Conservation (phyloP, 2,329 filamentous ascomycete genomes). For the Capronia americana region DNA sequence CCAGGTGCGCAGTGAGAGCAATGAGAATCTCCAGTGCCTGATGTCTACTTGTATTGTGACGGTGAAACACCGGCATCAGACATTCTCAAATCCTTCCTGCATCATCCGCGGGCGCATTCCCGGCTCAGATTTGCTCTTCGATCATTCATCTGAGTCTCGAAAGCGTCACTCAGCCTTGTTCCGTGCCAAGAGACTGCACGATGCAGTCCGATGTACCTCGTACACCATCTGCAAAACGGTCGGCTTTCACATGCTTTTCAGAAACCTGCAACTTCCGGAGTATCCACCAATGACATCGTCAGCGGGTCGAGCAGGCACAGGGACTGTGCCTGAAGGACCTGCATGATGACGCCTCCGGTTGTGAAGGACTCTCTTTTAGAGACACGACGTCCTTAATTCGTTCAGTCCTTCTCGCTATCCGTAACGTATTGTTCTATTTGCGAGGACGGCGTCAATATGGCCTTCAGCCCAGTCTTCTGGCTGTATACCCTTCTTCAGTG, state of each 20-base stretch:
- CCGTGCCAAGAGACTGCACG: no score
- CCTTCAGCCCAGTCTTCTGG: slow-evolving; percentile 50
- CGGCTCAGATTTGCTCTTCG: background rate
- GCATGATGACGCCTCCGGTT: slow-evolving; percentile 17
- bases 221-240: background rate
- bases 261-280: background rate
- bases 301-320: slow-evolving; percentile 1
- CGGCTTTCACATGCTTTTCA: slow-evolving; percentile 26
- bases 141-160: background rate
- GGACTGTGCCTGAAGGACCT: slow-evolving; percentile 2
- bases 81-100: background rate
- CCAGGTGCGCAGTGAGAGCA: background rate
- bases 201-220: no score
- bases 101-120: no score
- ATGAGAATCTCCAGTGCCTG: background rate
- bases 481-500: slow-evolving; percentile 71
- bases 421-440: background rate
- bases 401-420: slow-evolving; percentile 1
- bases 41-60: background rate
- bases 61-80: background rate
- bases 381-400: background rate
- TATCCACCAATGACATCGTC: slow-evolving; percentile 20
- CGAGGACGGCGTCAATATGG: slow-evolving; percentile 7
- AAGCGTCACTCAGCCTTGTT: background rate
- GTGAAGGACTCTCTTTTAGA: background rate